Evolutionary conservation across 805 yeast genomes (phyloP).

Genomic region (Saccharomycopsis sp.): DNA sequence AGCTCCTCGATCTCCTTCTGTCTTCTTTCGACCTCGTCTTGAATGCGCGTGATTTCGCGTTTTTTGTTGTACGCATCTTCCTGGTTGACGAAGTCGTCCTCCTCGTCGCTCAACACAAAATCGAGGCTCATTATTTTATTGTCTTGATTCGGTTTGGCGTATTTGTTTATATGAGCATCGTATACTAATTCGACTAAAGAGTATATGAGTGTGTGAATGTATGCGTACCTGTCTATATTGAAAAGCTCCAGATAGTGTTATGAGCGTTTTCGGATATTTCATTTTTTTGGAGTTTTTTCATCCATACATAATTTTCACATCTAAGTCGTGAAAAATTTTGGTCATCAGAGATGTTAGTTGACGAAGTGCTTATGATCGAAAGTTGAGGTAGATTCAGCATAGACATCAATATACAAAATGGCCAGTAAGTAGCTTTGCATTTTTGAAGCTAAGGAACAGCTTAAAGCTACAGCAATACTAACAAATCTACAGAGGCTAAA

Average conservation of each 20-base stretch:
- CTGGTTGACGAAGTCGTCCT: constrained; percentile 14
- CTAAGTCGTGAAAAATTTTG: too few relatives aligned
- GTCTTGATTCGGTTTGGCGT: too few relatives aligned
- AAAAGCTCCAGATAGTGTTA: neutral
- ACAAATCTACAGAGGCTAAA: constrained; percentile 30
- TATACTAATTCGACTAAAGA: too few relatives aligned
- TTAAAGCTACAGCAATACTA: neutral
- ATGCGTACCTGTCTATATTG: too few relatives aligned
- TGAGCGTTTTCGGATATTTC: neutral
- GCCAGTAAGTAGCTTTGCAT: constrained; percentile 7
- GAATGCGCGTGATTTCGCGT: constrained; percentile 15
- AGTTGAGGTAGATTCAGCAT: too few relatives aligned
- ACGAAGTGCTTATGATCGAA: too few relatives aligned
- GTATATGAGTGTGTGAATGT: too few relatives aligned
- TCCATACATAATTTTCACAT: neutral
- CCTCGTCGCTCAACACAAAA: constrained; percentile 10
- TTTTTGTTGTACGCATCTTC: constrained; percentile 15
- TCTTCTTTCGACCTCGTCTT: constrained; percentile 8
- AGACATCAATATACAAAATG: constrained; percentile 1
- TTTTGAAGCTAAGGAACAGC: neutral
- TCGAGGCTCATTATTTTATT: neutral
- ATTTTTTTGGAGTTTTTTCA: neutral
- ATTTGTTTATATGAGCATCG: too few relatives aligned
- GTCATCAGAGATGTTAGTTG: too few relatives aligned
- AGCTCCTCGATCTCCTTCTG: constrained; percentile 18